Percentiles rank a stretch among this genome's conserved stretches.
These are phyloP conservation scores for Termitomyces sp. DNA, from an alignment of 768 basidiomycete species.

Conservation along the genomic window DNA sequence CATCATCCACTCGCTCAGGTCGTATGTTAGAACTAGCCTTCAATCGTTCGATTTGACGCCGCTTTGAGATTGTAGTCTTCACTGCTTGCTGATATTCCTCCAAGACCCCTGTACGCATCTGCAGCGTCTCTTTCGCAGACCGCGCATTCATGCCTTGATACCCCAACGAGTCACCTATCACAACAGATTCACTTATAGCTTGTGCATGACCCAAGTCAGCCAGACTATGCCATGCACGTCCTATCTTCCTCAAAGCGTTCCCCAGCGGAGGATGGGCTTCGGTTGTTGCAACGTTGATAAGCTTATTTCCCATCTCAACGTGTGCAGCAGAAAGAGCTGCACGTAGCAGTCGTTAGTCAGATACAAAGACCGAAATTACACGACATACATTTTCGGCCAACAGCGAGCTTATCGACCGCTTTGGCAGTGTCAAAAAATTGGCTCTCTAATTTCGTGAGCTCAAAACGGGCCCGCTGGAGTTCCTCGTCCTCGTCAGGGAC, in stretches of 20 bases:
- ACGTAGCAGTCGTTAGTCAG: slow-evolving; percentile 1
- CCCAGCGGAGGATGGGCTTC: slow-evolving; percentile 85
- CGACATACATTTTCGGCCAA: slow-evolving; percentile 68
- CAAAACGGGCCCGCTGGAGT: slow-evolving; percentile 84
- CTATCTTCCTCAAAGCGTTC: slow-evolving; percentile 80
- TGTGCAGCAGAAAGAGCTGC: slow-evolving; percentile 76
- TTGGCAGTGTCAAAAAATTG: slow-evolving; percentile 93
- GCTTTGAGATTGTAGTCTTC: slow-evolving; percentile 90
- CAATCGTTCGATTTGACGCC: slow-evolving; percentile 85
- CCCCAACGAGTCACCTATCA: slow-evolving; percentile 92
- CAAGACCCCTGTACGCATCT: slow-evolving; percentile 84
- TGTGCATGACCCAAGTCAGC: slow-evolving; percentile 90
- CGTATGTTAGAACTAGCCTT: slow-evolving; percentile 85
- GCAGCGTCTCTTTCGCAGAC: slow-evolving; percentile 91
- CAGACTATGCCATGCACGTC: slow-evolving; percentile 82
- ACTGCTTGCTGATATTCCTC: slow-evolving; percentile 95
- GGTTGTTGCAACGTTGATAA: slow-evolving; percentile 84
- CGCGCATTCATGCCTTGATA: slow-evolving; percentile 98
- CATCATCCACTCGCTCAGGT: slow-evolving; percentile 84
- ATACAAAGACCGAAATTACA: background rate
- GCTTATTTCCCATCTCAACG: slow-evolving; percentile 90
- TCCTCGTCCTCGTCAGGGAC: slow-evolving; percentile 96
- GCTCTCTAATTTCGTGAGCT: slow-evolving; percentile 87
- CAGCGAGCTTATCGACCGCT: slow-evolving; percentile 82
- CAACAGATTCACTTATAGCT: slow-evolving; percentile 91